phyloP scores from a whole-genome alignment of 257 asterid species.

The Solanum paucissectum region DNA sequence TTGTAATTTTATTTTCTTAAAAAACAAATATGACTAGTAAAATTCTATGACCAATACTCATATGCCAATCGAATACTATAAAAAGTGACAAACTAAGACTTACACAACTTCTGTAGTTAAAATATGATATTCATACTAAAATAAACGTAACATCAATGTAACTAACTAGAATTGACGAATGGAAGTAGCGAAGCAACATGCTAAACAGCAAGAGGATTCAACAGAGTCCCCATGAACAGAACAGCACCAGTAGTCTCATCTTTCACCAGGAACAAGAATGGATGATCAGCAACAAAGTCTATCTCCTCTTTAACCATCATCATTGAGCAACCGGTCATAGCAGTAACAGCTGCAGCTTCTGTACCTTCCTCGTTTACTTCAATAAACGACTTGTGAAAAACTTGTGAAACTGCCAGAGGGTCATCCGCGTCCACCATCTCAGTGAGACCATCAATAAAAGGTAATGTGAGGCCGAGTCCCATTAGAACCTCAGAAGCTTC shows the following conservation, averaged over 20 bases:
- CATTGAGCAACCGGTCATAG: neutral
- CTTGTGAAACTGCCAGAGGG: neutral
- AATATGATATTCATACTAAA: neutral
- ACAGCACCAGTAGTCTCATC: constrained; percentile 20
- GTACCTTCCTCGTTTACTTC: neutral
- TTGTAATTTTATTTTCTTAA: neutral
- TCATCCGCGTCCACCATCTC: constrained; percentile 11
- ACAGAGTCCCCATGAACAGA: constrained; percentile 14
- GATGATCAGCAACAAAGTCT: neutral
- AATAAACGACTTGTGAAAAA: constrained; percentile 7
- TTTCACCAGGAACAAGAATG: constrained; percentile 5
- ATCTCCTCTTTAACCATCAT: neutral
- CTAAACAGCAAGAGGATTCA: constrained; percentile 7
- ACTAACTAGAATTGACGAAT: neutral
- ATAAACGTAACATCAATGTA: neutral
- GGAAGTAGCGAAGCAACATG: neutral
- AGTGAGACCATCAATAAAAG: constrained; percentile 7
- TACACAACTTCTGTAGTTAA: neutral
- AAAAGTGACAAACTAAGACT: neutral
- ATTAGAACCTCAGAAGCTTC: neutral
- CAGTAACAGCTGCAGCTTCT: constrained; percentile 25
- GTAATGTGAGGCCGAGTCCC: neutral
- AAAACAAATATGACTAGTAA: neutral
- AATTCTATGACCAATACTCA: neutral
- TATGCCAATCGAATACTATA: neutral